phyloP scores from a whole-genome alignment of 805 yeast species.

The Myxozyma nipponensis region DNA sequence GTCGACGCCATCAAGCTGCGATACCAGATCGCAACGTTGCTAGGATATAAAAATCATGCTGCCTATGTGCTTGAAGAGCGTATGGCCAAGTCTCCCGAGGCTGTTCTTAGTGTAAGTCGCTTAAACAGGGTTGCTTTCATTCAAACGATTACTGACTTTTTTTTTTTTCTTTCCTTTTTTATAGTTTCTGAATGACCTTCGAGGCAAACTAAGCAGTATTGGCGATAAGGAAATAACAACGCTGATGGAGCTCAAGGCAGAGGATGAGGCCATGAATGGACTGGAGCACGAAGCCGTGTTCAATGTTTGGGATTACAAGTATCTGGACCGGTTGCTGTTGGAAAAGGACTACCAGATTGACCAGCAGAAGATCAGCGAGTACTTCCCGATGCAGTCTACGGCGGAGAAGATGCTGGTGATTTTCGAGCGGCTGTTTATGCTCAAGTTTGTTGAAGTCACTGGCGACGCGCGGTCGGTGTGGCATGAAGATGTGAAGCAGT shows the following conservation, averaged over 20 bases:
- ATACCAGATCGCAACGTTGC: conserved; percentile 53
- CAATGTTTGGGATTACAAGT: conserved; percentile 73
- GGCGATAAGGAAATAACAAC: conserved; percentile 53
- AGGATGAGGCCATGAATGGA: conserved; percentile 48
- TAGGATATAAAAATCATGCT: conserved; percentile 68
- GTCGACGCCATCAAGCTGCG: conserved; percentile 59
- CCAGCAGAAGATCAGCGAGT: conserved; percentile 66
- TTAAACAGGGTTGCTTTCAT: neutral
- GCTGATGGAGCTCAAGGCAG: conserved; percentile 51
- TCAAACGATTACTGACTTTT: neutral
- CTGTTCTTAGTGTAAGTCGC: no score
- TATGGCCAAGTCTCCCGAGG: conserved; percentile 69
- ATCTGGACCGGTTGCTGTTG: conserved; percentile 59
- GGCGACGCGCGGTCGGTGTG: conserved; percentile 50
- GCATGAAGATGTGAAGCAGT: conserved; percentile 76
- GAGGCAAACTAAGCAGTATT: conserved; percentile 53
- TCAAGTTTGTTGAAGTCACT: conserved; percentile 56
- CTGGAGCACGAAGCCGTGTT: conserved; percentile 40
- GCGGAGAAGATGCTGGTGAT: conserved; percentile 64
- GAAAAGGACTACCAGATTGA: conserved; percentile 71
- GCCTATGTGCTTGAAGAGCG: conserved; percentile 69
- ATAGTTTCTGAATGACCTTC: conserved; percentile 60
- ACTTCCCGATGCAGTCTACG: conserved; percentile 69
- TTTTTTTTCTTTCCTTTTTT: no score
- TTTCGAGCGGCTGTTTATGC: conserved; percentile 64